phyloP scores from a whole-genome alignment of 2,329 filamentous ascomycete species.

The Arthroderma uncinatum region DNA sequence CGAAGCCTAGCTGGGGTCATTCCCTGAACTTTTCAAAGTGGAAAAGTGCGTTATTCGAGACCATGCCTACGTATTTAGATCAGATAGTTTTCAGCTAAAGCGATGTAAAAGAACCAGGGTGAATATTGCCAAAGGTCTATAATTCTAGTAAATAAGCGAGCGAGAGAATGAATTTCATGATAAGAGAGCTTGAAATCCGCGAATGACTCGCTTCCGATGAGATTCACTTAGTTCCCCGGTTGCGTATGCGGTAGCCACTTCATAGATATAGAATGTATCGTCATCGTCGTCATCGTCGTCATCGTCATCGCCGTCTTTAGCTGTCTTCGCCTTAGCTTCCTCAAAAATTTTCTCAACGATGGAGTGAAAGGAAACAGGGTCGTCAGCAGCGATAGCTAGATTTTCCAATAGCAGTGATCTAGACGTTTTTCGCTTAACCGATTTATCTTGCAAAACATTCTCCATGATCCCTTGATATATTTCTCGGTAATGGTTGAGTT shows the following conservation, averaged over 20 bases:
- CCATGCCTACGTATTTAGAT: too few species aligned
- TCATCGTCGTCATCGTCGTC: constrained; percentile 1
- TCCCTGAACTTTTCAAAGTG: too few species aligned
- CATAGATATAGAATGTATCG: not conserved
- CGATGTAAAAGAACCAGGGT: too few species aligned
- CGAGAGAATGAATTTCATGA: not conserved
- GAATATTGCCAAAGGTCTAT: not conserved
- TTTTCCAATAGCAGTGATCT: constrained; percentile 8
- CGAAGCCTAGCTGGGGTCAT: too few species aligned
- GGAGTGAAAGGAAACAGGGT: constrained; percentile 7
- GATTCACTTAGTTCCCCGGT: not conserved
- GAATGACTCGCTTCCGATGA: not conserved
- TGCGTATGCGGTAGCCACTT: constrained; percentile 1
- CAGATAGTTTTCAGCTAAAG: too few species aligned
- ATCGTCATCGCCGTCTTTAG: constrained; percentile 1
- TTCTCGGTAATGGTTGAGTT: constrained; percentile 8
- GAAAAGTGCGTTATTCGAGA: too few species aligned
- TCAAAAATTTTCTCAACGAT: constrained; percentile 10
- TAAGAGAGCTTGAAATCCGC: constrained; percentile 8
- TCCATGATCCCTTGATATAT: constrained; percentile 4
- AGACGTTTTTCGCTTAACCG: constrained; percentile 1
- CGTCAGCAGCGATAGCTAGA: constrained; percentile 7
- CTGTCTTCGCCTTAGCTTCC: constrained; percentile 8
- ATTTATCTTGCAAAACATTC: constrained; percentile 1
- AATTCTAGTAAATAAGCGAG: not conserved